These are phyloP conservation scores for Houttuynia cordata DNA, from an alignment of 164 flowering plant genomes.

Conservation along the genomic window DNA sequence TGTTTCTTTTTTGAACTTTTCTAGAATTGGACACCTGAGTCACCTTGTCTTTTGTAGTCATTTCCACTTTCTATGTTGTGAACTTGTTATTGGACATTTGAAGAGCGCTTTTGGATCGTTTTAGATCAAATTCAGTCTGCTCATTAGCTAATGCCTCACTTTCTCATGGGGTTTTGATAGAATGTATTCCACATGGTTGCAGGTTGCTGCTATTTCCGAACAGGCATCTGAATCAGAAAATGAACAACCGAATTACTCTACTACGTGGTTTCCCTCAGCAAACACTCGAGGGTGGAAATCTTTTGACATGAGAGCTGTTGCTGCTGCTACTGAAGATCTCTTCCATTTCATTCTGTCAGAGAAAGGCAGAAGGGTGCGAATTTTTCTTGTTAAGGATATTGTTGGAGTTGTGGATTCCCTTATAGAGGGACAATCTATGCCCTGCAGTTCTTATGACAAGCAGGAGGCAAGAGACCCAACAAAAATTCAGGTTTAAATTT, in stretches of 20 bases:
- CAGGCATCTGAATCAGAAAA: conserved; percentile 53
- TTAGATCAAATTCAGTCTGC: background rate
- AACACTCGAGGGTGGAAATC: conserved; percentile 55
- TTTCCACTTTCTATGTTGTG: background rate
- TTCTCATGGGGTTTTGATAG: background rate
- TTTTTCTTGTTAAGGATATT: conserved; percentile 67
- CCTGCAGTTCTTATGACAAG: conserved; percentile 20
- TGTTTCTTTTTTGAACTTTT: background rate
- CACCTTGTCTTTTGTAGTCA: background rate
- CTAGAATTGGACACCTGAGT: too few species aligned
- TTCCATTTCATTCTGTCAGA: conserved; percentile 64
- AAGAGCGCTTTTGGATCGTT: too few species aligned
- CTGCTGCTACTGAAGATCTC: conserved; percentile 86
- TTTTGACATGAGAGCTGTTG: conserved; percentile 78
- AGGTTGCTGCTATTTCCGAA: conserved; percentile 84
- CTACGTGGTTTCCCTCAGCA: conserved; percentile 17
- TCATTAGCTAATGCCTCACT: background rate
- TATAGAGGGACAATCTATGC: conserved; percentile 34
- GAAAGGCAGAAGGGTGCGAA: conserved; percentile 68
- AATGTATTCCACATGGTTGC: conserved; percentile 7
- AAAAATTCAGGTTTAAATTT: conserved; percentile 37
- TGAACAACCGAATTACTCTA: conserved; percentile 12
- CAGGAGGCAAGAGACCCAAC: conserved; percentile 8
- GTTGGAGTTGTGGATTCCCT: conserved; percentile 52
- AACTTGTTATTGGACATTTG: background rate